Conservation (phyloP, 164 flowering plant species). For the Vitis labrusca region DNA sequence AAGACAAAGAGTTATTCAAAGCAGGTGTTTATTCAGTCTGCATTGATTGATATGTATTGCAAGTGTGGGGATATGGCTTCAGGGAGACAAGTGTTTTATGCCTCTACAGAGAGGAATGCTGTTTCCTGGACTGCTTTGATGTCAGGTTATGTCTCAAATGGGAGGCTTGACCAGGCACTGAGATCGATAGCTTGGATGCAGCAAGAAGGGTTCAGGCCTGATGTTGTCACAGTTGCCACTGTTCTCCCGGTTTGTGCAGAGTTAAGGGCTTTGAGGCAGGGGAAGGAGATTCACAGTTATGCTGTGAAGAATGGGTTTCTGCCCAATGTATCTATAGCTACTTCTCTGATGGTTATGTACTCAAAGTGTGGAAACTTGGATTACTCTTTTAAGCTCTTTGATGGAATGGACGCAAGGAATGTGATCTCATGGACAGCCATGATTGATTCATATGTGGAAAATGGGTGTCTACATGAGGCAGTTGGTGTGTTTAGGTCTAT, state of each 20-base stretch:
- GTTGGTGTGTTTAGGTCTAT: constrained; percentile 59
- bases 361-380: constrained; percentile 60
- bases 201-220: constrained; percentile 88
- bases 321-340: constrained; percentile 66
- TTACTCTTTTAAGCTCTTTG: constrained; percentile 52
- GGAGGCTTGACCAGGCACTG: constrained; percentile 78
- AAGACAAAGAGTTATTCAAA: constrained; percentile 49
- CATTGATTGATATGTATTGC: constrained; percentile 84
- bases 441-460: constrained; percentile 64
- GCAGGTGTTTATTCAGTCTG: constrained; percentile 62
- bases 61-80: constrained; percentile 75
- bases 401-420: constrained; percentile 55
- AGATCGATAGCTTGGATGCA: constrained; percentile 88
- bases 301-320: constrained; percentile 60
- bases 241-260: constrained; percentile 76
- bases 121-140: constrained; percentile 88
- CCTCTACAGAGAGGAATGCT: constrained; percentile 56
- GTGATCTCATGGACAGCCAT: constrained; percentile 88
- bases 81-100: constrained; percentile 67
- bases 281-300: constrained; percentile 76
- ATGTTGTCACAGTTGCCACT: constrained; percentile 80
- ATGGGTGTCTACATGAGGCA: constrained; percentile 46
- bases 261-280: constrained; percentile 63
- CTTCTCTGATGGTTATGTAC: constrained; percentile 82
- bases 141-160: constrained; percentile 76